Base-by-base conservation (phyloP, 139 green algal genomes). In the Tetradesmus obliquus region DNA sequence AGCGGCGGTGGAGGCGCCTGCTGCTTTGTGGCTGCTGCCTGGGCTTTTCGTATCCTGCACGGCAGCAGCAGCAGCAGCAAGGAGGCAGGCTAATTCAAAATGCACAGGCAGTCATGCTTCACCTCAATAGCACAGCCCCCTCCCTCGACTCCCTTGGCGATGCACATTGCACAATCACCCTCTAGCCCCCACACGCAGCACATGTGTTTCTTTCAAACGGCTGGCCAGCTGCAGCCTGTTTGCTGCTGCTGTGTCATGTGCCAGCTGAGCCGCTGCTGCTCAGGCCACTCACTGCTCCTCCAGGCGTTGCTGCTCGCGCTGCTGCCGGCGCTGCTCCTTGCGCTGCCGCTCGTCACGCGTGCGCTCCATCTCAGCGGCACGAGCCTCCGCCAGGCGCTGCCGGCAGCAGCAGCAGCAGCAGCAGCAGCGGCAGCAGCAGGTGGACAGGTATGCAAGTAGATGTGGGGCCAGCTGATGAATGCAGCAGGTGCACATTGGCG, bases 281-380 rank as follows among this genome's bases (percentile, higher is more conserved):
- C 24, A 57, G 58, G 24, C n/a, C 13, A 89, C 85, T 90, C 71
- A 90, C 86, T 90, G 86, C 45, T 90, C 86, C 71, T 90, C 86
- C 4, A 90, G 69, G 17, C 86, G 57, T 53, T 90, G 86, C 71
- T 90, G 86, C 86, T 90, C 86, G 54, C 71, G 76, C 86, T 84
- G 71, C 53, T 90, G 69, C 20, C 71, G 12, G 7, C 22, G 17
- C 55, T 84, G 86, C 60, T 90, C 86, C 51, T 84, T 90, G 69
- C 86, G 86, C 55, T 54, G 19, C 3, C 86, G 53, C 45, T 90
- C 86, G 17, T 90, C 86, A n/a, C 86, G 53, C 53, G 86, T 90
- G 53, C 69, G 69, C 54, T 83, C 86, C 22, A 84, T 12, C 71
- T 90, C 86, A 83, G 69, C 71, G 24, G 53, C 86, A 57, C 69